Percentiles rank a stretch among this genome's conserved stretches.
Conservation (phyloP, 2,329 filamentous ascomycete species). For the Penicillium sp. region DNA sequence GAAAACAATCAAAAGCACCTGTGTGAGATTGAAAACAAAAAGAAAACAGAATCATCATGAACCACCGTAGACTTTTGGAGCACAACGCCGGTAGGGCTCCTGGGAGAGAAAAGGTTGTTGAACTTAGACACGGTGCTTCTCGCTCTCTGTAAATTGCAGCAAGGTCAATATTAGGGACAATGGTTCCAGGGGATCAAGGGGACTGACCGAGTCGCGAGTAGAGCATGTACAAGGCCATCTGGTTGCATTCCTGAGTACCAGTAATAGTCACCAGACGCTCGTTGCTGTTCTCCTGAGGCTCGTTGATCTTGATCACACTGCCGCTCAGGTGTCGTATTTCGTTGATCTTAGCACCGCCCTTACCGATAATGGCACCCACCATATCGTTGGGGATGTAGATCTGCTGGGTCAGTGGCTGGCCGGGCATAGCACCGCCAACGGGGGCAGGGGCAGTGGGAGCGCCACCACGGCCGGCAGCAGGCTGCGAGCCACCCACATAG, state of each 20-base stretch:
- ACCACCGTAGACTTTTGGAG: conserved; percentile 37
- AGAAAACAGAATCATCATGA: conserved; percentile 31
- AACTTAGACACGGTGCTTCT: conserved; percentile 72
- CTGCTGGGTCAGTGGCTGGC: conserved; percentile 91
- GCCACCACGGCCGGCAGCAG: conserved; percentile 65
- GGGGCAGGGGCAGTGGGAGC: conserved; percentile 70
- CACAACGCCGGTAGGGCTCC: conserved; percentile 17
- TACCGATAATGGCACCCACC: conserved; percentile 98
- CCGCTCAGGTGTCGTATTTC: conserved; percentile 96
- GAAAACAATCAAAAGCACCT: conserved; percentile 30
- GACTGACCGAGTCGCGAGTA: conserved; percentile 88
- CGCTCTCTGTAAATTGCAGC: conserved; percentile 63
- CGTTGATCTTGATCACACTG: conserved; percentile 99
- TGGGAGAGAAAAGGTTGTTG: conserved; percentile 15
- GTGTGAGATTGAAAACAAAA: conserved; percentile 23
- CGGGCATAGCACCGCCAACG: conserved; percentile 75
- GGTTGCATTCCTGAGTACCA: conserved; percentile 96
- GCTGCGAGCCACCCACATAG: conserved; percentile 66
- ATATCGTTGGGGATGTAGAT: conserved; percentile 99
- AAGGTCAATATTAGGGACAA: too few species aligned
- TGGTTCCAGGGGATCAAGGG: not conserved
- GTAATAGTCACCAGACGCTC: conserved; percentile 97
- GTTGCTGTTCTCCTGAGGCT: conserved; percentile 98
- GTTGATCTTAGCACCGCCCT: conserved; percentile 98
- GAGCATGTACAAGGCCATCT: conserved; percentile 99